Conservation (phyloP, 352 stramenopile species). For the Phytophthora litchii region DNA sequence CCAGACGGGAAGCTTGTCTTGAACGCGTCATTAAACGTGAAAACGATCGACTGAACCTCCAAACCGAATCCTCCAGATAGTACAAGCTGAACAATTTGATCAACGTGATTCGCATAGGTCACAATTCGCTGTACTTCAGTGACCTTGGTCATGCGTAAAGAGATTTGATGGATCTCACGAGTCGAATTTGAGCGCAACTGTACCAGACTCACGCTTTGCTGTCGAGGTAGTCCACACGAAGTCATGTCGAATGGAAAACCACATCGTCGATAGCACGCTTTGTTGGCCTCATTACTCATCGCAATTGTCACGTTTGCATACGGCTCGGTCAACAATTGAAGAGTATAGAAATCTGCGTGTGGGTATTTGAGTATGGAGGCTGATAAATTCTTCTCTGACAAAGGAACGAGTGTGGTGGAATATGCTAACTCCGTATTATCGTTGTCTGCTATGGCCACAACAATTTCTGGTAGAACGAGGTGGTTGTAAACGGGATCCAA, state of each 20-base stretch:
- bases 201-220: slow-evolving; percentile 71
- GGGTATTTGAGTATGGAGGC: slow-evolving; percentile 24
- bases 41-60: slow-evolving; percentile 52
- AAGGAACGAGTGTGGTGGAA: slow-evolving; percentile 44
- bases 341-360: slow-evolving; percentile 44
- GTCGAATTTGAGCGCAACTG: slow-evolving; percentile 61
- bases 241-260: slow-evolving; percentile 63
- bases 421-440: slow-evolving; percentile 56
- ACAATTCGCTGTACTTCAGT: slow-evolving; percentile 72
- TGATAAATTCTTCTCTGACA: slow-evolving; percentile 41
- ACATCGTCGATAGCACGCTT: slow-evolving; percentile 70
- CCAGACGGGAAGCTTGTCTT: slow-evolving; percentile 48
- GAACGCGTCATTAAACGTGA: slow-evolving; percentile 60
- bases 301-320: slow-evolving; percentile 77
- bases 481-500: slow-evolving; percentile 63
- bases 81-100: slow-evolving; percentile 53
- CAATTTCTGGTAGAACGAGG: slow-evolving; percentile 62
- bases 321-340: slow-evolving; percentile 62
- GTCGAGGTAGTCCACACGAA: slow-evolving; percentile 61
- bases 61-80: slow-evolving; percentile 53
- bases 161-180: slow-evolving; percentile 67
- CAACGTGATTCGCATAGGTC: slow-evolving; percentile 60
- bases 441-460: slow-evolving; percentile 75
- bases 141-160: slow-evolving; percentile 49
- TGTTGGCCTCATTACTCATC: slow-evolving; percentile 76